Conservation (phyloP, 495 filamentous ascomycete species). For the Hyaloscypha variabilis region DNA sequence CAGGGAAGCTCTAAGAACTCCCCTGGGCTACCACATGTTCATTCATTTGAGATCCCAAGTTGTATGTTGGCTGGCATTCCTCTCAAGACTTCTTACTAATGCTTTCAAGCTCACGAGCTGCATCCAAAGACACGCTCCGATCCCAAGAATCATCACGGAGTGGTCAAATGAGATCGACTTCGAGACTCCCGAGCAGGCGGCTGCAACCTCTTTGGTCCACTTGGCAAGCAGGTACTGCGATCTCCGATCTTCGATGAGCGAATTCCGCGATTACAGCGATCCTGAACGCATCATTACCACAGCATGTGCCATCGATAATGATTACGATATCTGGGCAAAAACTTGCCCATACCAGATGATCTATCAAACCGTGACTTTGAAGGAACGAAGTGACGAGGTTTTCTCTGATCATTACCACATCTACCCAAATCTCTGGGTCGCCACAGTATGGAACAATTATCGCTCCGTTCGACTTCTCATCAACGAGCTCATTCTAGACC, state of each 20-base stretch:
- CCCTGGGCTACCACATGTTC: conserved; percentile 48
- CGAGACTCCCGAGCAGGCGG: conserved; percentile 13
- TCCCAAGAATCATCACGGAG: conserved; percentile 19
- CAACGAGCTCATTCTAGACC: conserved; percentile 39
- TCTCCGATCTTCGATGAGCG: conserved; percentile 23
- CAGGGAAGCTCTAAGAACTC: conserved; percentile 45
- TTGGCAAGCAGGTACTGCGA: conserved; percentile 23
- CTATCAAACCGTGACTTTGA: conserved; percentile 19
- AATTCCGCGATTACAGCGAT: conserved; percentile 31
- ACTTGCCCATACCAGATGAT: conserved; percentile 34
- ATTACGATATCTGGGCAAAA: conserved; percentile 45
- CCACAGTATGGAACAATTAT: conserved; percentile 49
- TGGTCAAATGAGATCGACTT: conserved; percentile 20
- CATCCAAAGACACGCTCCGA: conserved; percentile 13
- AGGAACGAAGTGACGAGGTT: conserved; percentile 18
- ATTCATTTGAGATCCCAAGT: conserved; percentile 42
- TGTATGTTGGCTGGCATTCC: conserved; percentile 13
- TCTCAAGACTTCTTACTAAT: not conserved
- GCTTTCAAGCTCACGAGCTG: conserved; percentile 23
- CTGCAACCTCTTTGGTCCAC: conserved; percentile 13
- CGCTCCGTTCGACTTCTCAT: conserved; percentile 50
- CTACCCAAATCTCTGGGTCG: conserved; percentile 46
- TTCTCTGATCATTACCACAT: conserved; percentile 45
- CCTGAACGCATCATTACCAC: conserved; percentile 39
- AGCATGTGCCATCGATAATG: conserved; percentile 44